Conservation (phyloP, 1,284 basidiomycete species). For the Hemileia vastatrix region DNA sequence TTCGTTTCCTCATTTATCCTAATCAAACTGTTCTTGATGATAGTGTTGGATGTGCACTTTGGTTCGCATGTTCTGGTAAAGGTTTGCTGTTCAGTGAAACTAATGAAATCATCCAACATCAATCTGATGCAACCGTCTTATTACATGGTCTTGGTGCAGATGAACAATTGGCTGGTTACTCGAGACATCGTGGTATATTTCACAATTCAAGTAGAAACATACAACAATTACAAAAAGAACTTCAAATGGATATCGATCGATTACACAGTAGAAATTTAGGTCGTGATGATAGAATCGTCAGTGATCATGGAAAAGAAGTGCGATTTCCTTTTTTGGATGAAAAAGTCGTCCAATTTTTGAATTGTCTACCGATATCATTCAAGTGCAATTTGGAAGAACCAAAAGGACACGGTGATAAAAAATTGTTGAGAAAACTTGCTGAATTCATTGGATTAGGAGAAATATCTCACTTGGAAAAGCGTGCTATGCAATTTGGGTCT, state of each 20-base stretch:
- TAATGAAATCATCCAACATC: no score
- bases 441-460: conserved; percentile 2
- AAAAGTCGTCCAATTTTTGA: conserved; percentile 3
- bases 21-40: conserved; percentile 71
- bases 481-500: conserved; percentile 16
- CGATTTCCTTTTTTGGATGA: conserved; percentile 16
- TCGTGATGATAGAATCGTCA: conserved; percentile 15
- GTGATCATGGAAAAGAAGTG: conserved; percentile 7
- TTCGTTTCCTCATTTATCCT: conserved; percentile 22
- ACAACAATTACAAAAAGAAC: conserved; percentile 3
- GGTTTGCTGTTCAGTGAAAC: conserved; percentile 77
- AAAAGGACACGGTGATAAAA: conserved; percentile 13
- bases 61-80: conserved; percentile 51
- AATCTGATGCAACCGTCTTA: conserved; percentile 66
- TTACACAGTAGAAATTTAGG: conserved; percentile 12
- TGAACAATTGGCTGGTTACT: conserved; percentile 88
- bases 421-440: conserved; percentile 6
- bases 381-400: conserved; percentile 7
- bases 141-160: conserved; percentile 90
- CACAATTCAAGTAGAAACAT: conserved; percentile 6
- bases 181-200: conserved; percentile 73
- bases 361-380: conserved; percentile 6
- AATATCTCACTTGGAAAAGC: conserved; percentile 9
- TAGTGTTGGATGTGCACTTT: conserved; percentile 46
- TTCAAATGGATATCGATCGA: conserved; percentile 18